Percentiles rank a stretch among this genome's conserved stretches.
These are phyloP conservation scores for Spergularia marina DNA, from an alignment of 148 eudicot genomes.

Conservation along the genomic window DNA sequence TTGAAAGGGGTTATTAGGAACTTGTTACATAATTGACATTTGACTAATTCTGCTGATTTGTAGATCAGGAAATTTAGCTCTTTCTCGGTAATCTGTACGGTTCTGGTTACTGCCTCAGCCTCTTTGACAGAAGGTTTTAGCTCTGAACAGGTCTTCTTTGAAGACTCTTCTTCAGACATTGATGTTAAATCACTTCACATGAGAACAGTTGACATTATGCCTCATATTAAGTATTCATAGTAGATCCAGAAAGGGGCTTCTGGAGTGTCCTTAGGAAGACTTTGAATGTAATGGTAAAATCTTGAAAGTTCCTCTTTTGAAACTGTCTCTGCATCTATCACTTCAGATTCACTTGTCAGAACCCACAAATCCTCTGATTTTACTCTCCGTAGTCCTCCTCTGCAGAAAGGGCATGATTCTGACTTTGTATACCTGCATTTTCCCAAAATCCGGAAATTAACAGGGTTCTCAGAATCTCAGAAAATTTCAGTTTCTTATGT, in stretches of 20 bases:
- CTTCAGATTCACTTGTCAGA: conserved; percentile 56
- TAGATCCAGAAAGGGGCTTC: conserved; percentile 59
- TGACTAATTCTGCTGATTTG: not conserved
- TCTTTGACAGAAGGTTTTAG: not conserved
- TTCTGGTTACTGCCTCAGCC: not conserved
- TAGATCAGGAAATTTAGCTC: not conserved
- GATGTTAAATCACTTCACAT: conserved; percentile 5
- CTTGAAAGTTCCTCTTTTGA: conserved; percentile 54
- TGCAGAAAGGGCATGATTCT: conserved; percentile 79
- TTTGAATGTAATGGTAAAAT: conserved; percentile 61
- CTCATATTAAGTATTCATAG: conserved; percentile 59
- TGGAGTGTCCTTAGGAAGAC: conserved; percentile 59
- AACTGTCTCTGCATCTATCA: conserved; percentile 52
- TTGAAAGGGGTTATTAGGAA: not conserved
- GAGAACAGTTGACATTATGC: not conserved
- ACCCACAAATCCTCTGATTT: conserved; percentile 81
- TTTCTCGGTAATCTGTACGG: conserved; percentile 6
- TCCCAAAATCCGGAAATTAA: not conserved
- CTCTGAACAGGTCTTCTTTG: conserved; percentile 15
- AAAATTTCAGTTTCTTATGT: too few species aligned
- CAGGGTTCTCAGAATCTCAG: too few species aligned
- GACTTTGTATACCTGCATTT: conserved; percentile 64
- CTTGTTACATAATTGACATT: conserved; percentile 10
- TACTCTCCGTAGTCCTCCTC: conserved; percentile 68
- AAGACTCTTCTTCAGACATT: conserved; percentile 16